Evolutionary conservation across 192 early-diverging fungal genomes (phyloP), one percentile per base, ranked within the genome.

Genomic region (Oehlia diaphana): DNA sequence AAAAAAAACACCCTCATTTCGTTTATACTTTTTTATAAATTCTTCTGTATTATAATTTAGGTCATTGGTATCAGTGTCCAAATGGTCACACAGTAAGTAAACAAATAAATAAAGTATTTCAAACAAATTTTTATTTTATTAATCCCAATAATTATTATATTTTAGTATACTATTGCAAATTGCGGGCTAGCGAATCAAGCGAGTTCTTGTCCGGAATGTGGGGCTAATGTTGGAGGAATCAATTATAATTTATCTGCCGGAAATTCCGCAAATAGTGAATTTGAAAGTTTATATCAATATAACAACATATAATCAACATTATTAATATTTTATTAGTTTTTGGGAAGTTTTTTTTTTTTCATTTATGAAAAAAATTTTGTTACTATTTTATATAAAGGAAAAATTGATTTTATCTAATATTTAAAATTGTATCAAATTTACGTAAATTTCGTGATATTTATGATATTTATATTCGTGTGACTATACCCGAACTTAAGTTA

Each of bases 111-210:
- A 4, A 58, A 58, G 0, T 14, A 58, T 58, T n/a, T 21, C 16
- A 5, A 7, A 1, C 0, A 58, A 58, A 21, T 58, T 58, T n/a
- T 31, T 31, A 31, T 31, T 58, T 26, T 21, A 21, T 58, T 58
- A 21, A 58, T 21, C 16, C 19, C 16, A 21, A 21, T 69, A 31
- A 31, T 69, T 9, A 69, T 35, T 31, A 7, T 8, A 14, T 21
- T 9, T 39, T 37, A 31, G 28, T 69, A 69, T 69, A 31, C 67
- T 10, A 69, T 69, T 69, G 67, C 67, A 31, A 39, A 69, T 28
- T 69, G 67, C 2, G 67, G 67, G n/a, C 6, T 31, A 37, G 67
- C 67, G n/a, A 39, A 37, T 14, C 31, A 37, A 35, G 31, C 28
- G 12, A 69, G 67, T 21, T 19, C 14, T 21, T 69, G 67, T n/a